Percentiles rank a stretch among this genome's conserved stretches.
These are phyloP conservation scores for Cordyceps cateniannulata DNA, from an alignment of 2,329 filamentous ascomycete genomes.

Conservation along the genomic window DNA sequence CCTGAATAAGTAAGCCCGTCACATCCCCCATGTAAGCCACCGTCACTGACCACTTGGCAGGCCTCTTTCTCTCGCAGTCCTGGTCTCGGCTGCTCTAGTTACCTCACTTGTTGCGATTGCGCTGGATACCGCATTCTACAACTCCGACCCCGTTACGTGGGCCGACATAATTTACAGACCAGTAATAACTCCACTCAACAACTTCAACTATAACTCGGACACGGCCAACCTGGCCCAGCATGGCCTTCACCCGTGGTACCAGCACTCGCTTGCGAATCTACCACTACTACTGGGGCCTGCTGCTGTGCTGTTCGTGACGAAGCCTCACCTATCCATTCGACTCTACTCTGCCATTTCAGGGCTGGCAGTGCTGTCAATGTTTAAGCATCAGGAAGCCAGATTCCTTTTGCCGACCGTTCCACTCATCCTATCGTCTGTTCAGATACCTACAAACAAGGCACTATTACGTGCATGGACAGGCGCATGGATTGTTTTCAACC, in stretches of 20 bases:
- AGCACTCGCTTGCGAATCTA: conserved; percentile 66
- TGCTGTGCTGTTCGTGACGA: conserved; percentile 51
- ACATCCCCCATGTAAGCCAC: conserved; percentile 1
- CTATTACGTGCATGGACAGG: conserved; percentile 49
- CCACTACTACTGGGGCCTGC: conserved; percentile 68
- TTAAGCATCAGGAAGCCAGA: conserved; percentile 74
- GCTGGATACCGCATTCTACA: conserved; percentile 82
- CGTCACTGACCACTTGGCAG: conserved; percentile 27
- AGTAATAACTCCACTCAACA: conserved; percentile 71
- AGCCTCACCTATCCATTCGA: conserved; percentile 51
- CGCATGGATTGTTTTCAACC: conserved; percentile 64
- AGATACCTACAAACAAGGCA: conserved; percentile 51
- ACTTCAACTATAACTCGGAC: conserved; percentile 67
- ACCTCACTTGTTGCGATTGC: conserved; percentile 69
- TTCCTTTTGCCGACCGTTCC: conserved; percentile 72
- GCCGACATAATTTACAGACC: conserved; percentile 56
- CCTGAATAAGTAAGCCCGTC: conserved; percentile 60
- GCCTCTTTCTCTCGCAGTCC: conserved; percentile 54
- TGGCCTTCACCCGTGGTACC: conserved; percentile 72
- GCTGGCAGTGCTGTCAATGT: conserved; percentile 62
- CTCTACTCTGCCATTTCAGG: conserved; percentile 71
- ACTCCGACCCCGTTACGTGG: conserved; percentile 56
- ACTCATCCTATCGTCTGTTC: conserved; percentile 67
- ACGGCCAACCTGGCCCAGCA: conserved; percentile 66
- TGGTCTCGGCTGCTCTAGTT: conserved; percentile 57